Percentiles rank a stretch among this genome's conserved stretches.
phyloP scores from a whole-genome alignment of 352 stramenopile species.

The Globisporangium camurandrum region DNA sequence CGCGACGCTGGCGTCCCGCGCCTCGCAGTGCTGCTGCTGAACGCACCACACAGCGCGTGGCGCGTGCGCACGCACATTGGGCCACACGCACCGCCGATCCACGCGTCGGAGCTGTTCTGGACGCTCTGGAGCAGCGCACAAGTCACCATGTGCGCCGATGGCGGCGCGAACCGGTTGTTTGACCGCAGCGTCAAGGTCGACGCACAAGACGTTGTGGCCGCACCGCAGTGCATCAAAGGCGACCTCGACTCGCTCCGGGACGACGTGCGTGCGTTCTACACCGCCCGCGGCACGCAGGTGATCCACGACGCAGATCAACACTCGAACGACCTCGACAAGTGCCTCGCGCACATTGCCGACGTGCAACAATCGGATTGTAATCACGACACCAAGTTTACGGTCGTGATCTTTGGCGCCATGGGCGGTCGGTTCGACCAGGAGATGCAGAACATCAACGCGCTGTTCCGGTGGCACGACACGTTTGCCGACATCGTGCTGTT shows the following conservation, averaged over 20 bases:
- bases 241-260: conserved; percentile 92
- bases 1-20: conserved; percentile 19
- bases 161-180: conserved; percentile 92
- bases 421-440: conserved; percentile 96
- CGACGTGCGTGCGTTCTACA: conserved; percentile 86
- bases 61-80: conserved; percentile 16
- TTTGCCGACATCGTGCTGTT: conserved; percentile 86
- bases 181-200: conserved; percentile 44
- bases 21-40: conserved; percentile 59
- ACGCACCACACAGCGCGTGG: conserved; percentile 40
- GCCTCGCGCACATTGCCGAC: conserved; percentile 56
- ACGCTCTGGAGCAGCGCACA: conserved; percentile 56
- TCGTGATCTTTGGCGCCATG: conserved; percentile 93
- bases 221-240: conserved; percentile 91
- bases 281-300: conserved; percentile 45
- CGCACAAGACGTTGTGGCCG: conserved; percentile 27
- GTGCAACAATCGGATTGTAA: too few relatives aligned
- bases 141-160: conserved; percentile 90
- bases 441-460: conserved; percentile 92
- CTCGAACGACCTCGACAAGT: conserved; percentile 94
- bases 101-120: conserved; percentile 48
- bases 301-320: conserved; percentile 84
- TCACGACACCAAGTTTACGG: too few relatives aligned
- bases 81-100: conserved; percentile 14
- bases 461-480: conserved; percentile 82